Evolutionary conservation across 2,329 filamentous ascomycete species (phyloP), one percentile per base, ranked within the genome.

Genomic region (Lecanoromycetidae sp.): DNA sequence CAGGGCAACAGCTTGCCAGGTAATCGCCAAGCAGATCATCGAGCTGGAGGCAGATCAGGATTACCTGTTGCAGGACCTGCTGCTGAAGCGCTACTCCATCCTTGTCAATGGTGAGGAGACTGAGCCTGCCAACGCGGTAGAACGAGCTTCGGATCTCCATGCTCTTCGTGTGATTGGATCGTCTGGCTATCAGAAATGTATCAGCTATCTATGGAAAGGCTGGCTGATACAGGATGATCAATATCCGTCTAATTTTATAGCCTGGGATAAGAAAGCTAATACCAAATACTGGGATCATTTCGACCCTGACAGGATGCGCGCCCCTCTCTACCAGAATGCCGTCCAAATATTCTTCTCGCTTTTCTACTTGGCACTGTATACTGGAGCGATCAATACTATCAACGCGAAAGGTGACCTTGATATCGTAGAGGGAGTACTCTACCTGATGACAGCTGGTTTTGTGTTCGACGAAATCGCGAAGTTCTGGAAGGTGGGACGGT

Each of bases 171-270:
- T 98, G 39, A 96, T 96, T 52, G 87, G 87, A 2, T 90, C 84
- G 0, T 87, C 86, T 0, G 90, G 91, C 22, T 98, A 96, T 63
- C 91, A 96, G 57, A 94, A 93, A 67, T 96, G 90, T 61, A 87
- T 96, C 58, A 78, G 75, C 52, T 87, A 93, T 60, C 79, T 98
- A 7, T 98, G 91, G 91, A 79, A 80, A 52, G 91, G 91, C 19
- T 98, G 91, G 91, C 71, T 96, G 7, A 80, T 94, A n/a, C 91
- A 98, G 62, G 87, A 95, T 55, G 87, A 95, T 57, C 75, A 88
- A 41, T 88, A 96, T 57, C 84, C 90, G 0, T 79, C 81, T n/a
- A 80, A 79, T 44, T 98, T 98, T 61, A 75, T 95, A 45, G 82
- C 88, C 59, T 98, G 93, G 70, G 78, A 81, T 56, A 73, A 86